These are phyloP conservation scores for Chlorella vulgaris DNA, from an alignment of 139 green algal genomes.

Conservation along the genomic window DNA sequence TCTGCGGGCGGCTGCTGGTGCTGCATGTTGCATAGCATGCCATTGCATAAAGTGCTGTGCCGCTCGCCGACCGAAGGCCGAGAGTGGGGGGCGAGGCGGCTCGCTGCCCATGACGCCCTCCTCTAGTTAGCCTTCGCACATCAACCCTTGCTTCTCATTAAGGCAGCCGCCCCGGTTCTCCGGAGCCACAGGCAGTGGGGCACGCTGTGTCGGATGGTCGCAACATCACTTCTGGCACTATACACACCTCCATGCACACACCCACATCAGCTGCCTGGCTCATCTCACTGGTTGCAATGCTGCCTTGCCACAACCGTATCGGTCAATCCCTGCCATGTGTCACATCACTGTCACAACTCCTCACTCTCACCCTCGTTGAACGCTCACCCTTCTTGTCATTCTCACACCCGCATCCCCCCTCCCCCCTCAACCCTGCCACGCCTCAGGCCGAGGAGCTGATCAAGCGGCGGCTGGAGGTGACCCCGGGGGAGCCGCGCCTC, in stretches of 20 bases:
- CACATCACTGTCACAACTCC: no score
- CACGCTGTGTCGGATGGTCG: slow-evolving; percentile 39
- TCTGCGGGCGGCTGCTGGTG: not conserved
- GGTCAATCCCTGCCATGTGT: no score
- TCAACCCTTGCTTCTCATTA: slow-evolving; percentile 37
- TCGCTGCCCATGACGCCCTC: slow-evolving; percentile 28
- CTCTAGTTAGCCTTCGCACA: slow-evolving; percentile 49
- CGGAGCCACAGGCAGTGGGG: not conserved
- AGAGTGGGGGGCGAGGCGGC: slow-evolving; percentile 41
- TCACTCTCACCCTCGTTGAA: no score
- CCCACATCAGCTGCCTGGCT: no score
- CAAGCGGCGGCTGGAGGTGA: slow-evolving; percentile 63
- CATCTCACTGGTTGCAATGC: no score
- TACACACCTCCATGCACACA: no score
- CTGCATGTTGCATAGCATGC: no score
- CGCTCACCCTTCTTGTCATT: no score
- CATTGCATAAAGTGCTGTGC: no score
- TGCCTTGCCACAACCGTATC: no score
- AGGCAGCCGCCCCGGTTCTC: slow-evolving; percentile 16
- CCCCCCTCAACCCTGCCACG: not conserved
- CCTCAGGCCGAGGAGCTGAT: slow-evolving; percentile 73
- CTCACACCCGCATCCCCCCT: not conserved
- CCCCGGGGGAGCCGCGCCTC: slow-evolving; percentile 79
- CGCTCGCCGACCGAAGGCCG: slow-evolving; percentile 16
- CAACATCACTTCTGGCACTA: not conserved